Base-by-base conservation (phyloP, 257 asterid genomes). In the Galeopsis tetrahit region DNA sequence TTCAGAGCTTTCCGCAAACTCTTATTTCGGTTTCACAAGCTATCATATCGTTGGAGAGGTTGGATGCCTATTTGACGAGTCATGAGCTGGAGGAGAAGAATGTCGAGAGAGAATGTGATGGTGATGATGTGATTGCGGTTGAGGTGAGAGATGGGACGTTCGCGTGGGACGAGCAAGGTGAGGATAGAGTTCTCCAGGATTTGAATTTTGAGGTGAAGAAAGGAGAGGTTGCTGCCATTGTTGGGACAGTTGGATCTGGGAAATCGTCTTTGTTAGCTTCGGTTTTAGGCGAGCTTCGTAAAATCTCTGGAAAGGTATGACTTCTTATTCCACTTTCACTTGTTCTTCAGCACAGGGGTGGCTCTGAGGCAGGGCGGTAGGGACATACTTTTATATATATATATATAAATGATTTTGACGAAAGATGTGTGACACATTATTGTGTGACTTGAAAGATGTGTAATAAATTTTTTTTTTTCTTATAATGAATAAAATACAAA, bases 181-280 rank as follows among this genome's bases (percentile, higher is more conserved):
- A 6, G 2, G 64, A 70, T n/a, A 10, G 40, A 4, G 86, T 78
- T 63, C 75, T 90, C 40, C 55, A 80, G 66, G 75, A 78, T 66
- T 7, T 90, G 61, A 78, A 76, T 31, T 75, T 90, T 10, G 80
- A 83, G 80, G 78, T 90, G 4, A 84, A 15, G 78, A 88, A 81
- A 83, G 95, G 96, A n/a, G 83, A 90, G 81, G 85, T 90, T 31
- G 88, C 95, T 5, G 95, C 96, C 10, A 78, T 90, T 74, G 95
- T 90, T 74, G 96, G 96, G 61, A 90, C 86, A 1, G 96, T 90
- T 53, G 96, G 95, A 74, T 90, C 96, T 0, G 96, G 95, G 58
- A 90, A 90, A 55, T 88, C 96, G 55, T 88, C 96, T 36, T 63
- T 90, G 33, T 58, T 90, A 66, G 93, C 95, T 46, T 77, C 93